A percentile compares a stretch with the other conserved stretches of the same genome.
These are phyloP conservation scores for Botryotinia convoluta DNA, from an alignment of 2,329 filamentous ascomycete genomes.

Conservation along the genomic window DNA sequence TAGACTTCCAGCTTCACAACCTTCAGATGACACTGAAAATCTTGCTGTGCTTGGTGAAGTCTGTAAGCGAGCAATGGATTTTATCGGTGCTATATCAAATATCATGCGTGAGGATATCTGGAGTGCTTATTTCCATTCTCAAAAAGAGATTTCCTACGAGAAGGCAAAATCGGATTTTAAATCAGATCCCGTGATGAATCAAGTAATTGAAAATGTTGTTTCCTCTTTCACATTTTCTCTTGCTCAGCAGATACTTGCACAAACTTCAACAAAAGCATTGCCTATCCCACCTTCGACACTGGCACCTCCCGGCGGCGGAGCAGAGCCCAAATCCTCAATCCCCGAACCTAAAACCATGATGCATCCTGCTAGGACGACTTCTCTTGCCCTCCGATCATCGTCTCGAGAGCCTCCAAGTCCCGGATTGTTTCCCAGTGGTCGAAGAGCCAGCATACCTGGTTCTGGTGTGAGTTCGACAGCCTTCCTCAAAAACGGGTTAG, in stretches of 20 bases:
- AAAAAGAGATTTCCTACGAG: constrained; percentile 18
- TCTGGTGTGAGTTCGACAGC: constrained; percentile 43
- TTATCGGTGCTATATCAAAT: constrained; percentile 76
- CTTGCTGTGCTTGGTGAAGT: constrained; percentile 80
- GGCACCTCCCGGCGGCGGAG: constrained; percentile 41
- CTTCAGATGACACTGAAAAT: constrained; percentile 65
- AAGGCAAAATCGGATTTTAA: constrained; percentile 38
- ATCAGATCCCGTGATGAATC: constrained; percentile 43
- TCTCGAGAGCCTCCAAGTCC: constrained; percentile 51
- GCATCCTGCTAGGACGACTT: constrained; percentile 64
- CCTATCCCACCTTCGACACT: constrained; percentile 63
- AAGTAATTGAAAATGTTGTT: constrained; percentile 70
- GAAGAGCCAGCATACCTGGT: constrained; percentile 42
- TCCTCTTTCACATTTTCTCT: constrained; percentile 76
- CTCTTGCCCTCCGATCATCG: constrained; percentile 48
- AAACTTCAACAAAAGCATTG: constrained; percentile 67
- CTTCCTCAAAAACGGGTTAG: constrained; percentile 63
- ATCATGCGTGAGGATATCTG: constrained; percentile 77
- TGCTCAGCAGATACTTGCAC: constrained; percentile 71
- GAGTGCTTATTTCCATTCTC: constrained; percentile 48
- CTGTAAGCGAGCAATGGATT: constrained; percentile 77
- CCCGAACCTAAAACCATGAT: constrained; percentile 69
- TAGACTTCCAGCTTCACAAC: constrained; percentile 46
- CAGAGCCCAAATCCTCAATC: constrained; percentile 60
- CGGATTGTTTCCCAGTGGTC: constrained; percentile 51